Evolutionary conservation across 1,139 yeast genomes (phyloP).

Genomic region (Geotrichum siamense): DNA sequence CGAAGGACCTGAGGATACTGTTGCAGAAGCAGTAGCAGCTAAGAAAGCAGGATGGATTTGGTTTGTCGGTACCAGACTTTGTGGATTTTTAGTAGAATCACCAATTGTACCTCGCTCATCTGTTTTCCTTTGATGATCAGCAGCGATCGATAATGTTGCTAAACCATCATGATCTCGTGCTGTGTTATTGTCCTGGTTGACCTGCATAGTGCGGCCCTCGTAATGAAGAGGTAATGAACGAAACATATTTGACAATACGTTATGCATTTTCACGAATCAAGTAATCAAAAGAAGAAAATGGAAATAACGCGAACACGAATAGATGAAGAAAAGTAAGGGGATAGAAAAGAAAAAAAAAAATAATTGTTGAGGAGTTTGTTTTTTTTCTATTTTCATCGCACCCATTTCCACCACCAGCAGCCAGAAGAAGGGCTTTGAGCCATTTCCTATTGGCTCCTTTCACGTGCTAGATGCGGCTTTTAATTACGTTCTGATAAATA

Average conservation of each 20-base stretch:
- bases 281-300: neutral
- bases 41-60: constrained; percentile 4
- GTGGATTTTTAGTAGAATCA: neutral
- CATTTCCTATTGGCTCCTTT: neutral
- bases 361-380: neutral
- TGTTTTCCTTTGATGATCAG: constrained; percentile 4
- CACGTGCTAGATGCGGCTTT: neutral
- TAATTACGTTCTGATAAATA: neutral
- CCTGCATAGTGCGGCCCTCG: neutral
- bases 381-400: too few species aligned
- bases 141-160: constrained; percentile 3
- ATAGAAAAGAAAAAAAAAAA: neutral
- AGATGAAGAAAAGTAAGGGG: too few species aligned
- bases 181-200: neutral
- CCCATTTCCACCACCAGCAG: too few species aligned
- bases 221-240: neutral
- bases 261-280: too few species aligned
- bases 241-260: neutral
- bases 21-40: neutral
- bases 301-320: neutral
- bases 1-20: constrained; percentile 66
- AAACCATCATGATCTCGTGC: constrained; percentile 1
- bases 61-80: neutral
- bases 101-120: neutral
- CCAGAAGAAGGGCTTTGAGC: neutral